Conservation (phyloP, 2,329 filamentous ascomycete species). For the Atkinsonella texensis region DNA sequence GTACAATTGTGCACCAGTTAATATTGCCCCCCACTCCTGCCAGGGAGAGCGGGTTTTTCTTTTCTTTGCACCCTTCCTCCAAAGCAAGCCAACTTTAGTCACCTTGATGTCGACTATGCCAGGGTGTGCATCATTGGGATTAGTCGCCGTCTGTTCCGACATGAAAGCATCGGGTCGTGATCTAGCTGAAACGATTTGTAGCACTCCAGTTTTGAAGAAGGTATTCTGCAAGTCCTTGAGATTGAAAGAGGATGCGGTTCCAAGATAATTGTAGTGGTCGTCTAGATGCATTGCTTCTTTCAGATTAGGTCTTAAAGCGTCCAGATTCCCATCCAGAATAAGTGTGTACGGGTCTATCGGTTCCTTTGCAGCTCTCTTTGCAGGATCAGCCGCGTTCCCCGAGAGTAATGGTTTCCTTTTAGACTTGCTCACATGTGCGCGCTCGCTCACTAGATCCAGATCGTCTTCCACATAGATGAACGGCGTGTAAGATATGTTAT, state of each 20-base stretch:
- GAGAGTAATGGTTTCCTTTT: conserved; percentile 61
- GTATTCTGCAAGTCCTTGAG: conserved; percentile 73
- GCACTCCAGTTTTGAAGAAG: conserved; percentile 80
- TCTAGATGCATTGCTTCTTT: conserved; percentile 89
- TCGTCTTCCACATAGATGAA: conserved; percentile 98
- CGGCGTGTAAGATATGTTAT: conserved; percentile 96
- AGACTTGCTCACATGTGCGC: conserved; percentile 57
- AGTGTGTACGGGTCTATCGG: conserved; percentile 91
- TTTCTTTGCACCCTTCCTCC: conserved; percentile 90
- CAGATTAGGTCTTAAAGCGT: conserved; percentile 69
- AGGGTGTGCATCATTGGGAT: conserved; percentile 75
- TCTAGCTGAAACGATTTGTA: conserved; percentile 90
- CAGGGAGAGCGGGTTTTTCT: conserved; percentile 90
- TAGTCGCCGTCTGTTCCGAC: conserved; percentile 71
- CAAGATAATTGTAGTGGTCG: conserved; percentile 81
- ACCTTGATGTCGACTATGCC: conserved; percentile 96
- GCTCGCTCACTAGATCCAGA: conserved; percentile 64
- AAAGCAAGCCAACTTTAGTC: conserved; percentile 87
- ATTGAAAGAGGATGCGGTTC: conserved; percentile 63
- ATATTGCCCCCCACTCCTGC: conserved; percentile 96
- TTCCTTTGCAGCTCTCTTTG: conserved; percentile 58
- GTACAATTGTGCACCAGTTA: conserved; percentile 94
- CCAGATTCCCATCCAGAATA: conserved; percentile 81
- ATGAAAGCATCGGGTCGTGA: conserved; percentile 94
- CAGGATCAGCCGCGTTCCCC: conserved; percentile 37